phyloP scores from a whole-genome alignment of 257 asterid genomes.

The Prunella vulgaris region DNA sequence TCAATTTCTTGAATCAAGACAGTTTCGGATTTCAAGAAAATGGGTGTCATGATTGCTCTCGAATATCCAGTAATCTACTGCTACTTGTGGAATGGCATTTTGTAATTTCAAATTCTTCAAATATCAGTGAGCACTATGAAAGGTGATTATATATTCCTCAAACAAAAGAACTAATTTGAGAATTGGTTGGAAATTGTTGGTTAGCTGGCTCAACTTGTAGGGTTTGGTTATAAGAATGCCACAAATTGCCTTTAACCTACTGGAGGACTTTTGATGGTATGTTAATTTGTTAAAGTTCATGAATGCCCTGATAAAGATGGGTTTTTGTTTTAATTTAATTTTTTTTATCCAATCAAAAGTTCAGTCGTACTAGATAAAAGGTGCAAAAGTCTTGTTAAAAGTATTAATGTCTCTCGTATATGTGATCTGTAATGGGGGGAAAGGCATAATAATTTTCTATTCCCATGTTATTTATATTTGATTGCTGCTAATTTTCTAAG shows the following conservation, averaged over 20 bases:
- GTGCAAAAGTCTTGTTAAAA: not conserved
- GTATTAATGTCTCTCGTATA: not conserved
- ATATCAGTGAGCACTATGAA: not conserved
- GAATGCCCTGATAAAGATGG: not conserved
- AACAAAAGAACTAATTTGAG: not conserved
- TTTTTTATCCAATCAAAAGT: not conserved
- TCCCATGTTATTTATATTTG: not conserved
- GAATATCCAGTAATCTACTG: too few relatives aligned
- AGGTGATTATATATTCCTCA: not conserved
- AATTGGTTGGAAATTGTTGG: not conserved
- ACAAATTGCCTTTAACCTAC: not conserved
- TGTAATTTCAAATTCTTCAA: not conserved
- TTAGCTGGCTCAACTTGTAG: not conserved
- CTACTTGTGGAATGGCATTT: not conserved
- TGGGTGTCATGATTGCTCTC: too few relatives aligned
- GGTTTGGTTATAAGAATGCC: not conserved
- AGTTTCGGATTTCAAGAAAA: not conserved
- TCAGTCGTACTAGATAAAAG: not conserved
- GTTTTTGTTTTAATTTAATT: not conserved
- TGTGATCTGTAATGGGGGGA: not conserved
- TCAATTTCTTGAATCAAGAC: constrained; percentile 7
- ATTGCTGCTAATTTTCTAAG: not conserved
- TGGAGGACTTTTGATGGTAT: not conserved
- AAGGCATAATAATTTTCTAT: not conserved
- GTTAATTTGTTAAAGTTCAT: not conserved